Percentiles rank a stretch among this genome's conserved stretches.
phyloP scores from a whole-genome alignment of 768 basidiomycete species.

The Boletus sp. region DNA sequence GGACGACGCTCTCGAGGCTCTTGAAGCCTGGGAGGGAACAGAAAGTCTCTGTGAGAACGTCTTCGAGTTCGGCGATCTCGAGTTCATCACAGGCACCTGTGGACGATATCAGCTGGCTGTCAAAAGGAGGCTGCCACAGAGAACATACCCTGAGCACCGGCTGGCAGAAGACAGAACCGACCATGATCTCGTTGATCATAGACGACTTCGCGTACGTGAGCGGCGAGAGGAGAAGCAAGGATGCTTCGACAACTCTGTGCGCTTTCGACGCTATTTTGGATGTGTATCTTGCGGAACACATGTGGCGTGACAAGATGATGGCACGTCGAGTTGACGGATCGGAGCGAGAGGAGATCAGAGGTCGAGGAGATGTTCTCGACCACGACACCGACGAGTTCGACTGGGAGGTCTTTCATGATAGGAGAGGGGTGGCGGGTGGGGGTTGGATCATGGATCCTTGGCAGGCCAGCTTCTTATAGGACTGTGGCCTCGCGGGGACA shows the following conservation, averaged over 20 bases:
- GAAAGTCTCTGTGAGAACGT: constrained; percentile 26
- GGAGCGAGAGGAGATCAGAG: constrained; percentile 28
- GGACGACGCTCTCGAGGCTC: constrained; percentile 19
- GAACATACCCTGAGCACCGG: constrained; percentile 11
- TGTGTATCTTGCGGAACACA: constrained; percentile 21
- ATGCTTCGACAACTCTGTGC: constrained; percentile 23
- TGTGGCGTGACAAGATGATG: constrained; percentile 26
- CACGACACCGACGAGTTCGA: constrained; percentile 28
- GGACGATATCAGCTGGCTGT: background rate
- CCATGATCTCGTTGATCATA: constrained; percentile 29
- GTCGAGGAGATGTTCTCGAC: constrained; percentile 22
- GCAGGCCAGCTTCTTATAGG: constrained; percentile 7
- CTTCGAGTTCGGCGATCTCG: constrained; percentile 33
- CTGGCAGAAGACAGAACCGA: constrained; percentile 21
- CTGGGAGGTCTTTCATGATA: constrained; percentile 24
- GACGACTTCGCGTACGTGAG: constrained; percentile 26
- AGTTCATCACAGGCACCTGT: constrained; percentile 23
- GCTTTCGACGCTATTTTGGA: constrained; percentile 27
- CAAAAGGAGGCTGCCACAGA: too few relatives aligned
- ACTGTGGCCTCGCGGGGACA: background rate
- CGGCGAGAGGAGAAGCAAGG: constrained; percentile 21
- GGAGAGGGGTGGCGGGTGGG: background rate
- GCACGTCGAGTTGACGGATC: constrained; percentile 25
- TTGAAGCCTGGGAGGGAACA: constrained; percentile 18
- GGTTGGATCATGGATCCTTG: too few relatives aligned